Evolutionary conservation across 2,329 filamentous ascomycete species (phyloP), one percentile per base, ranked within the genome.

Genomic region (Blastomyces emzantsi): DNA sequence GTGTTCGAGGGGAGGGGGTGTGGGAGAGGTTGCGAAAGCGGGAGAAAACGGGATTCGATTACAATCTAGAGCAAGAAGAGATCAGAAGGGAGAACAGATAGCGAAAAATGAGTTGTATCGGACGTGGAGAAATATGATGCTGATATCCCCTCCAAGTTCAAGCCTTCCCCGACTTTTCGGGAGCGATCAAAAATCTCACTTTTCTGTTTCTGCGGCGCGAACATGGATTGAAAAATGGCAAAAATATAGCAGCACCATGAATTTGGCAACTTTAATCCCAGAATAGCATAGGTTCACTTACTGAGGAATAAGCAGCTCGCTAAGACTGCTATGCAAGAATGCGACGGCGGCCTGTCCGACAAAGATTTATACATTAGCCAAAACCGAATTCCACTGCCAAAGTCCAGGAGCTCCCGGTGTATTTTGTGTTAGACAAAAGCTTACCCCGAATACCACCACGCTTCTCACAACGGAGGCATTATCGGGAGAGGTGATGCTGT

Each of bases 381-480:
- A 45, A 11, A 7, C 17, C n/a, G 19, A 60, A 60, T 17, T 60
- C 41, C 57, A 30, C 33, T n/a, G n/a, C 33, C 7, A 36, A 33
- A 47, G 3, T 30, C 25, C 15, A 47, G 9, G 22, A 13, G 2
- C 3, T 7, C 9, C 19, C n/a, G 9, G 15, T 8, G 15, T 1
- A n/a, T 60, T 11, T n/a, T 41, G 19, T 49, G 8, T 36, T 36
- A 17, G 45, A 55, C 55, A 33, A 55, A 39, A 33, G 79, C 86
- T 73, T 81, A 90, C 87, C 63, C 86, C 86, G 72, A 90, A 90
- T 70, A 89, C 74, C 67, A 84, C 80, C 68, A 90, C 77, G 72
- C 87, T 89, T 70, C 85, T 82, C 65, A 90, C 87, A 63, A 89
- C 83, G 63, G 85, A 83, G 59, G 85, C 82, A 76, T 90, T 90